phyloP scores from a whole-genome alignment of 768 basidiomycete genomes.

The Trametes elegans region DNA sequence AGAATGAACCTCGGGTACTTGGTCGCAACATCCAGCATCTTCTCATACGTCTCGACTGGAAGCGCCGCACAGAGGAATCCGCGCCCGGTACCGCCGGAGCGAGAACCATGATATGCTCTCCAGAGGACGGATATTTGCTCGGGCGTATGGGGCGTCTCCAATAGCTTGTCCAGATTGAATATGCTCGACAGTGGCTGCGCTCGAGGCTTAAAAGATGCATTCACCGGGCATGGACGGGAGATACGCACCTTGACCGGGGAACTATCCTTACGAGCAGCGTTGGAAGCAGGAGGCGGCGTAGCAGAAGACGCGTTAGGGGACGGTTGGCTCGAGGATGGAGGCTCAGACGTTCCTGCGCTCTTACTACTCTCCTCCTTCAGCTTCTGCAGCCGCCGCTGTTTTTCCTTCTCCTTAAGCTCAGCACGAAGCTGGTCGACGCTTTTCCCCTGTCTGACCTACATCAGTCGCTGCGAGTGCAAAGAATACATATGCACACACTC shows the following conservation, averaged over 20 bases:
- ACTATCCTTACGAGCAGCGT: conserved; percentile 50
- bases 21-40: conserved; percentile 61
- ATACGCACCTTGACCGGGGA: conserved; percentile 61
- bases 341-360: neutral
- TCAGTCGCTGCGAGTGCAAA: conserved; percentile 6
- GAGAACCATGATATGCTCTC: conserved; percentile 85
- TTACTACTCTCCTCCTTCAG: conserved; percentile 9
- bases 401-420: conserved; percentile 30
- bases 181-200: conserved; percentile 76
- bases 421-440: conserved; percentile 38
- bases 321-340: conserved; percentile 1
- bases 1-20: conserved; percentile 79
- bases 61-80: conserved; percentile 85
- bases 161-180: conserved; percentile 70
- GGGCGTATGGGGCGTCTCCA: conserved; percentile 65
- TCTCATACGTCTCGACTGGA: conserved; percentile 66
- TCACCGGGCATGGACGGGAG: too few species aligned
- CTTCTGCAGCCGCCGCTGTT: conserved; percentile 18
- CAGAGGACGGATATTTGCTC: conserved; percentile 80
- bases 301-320: conserved; percentile 20
- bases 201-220: neutral
- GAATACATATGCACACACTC: conserved; percentile 48
- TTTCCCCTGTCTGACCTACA: conserved; percentile 37
- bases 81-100: conserved; percentile 76
- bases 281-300: neutral